phyloP scores from a whole-genome alignment of 331 rosid genomes.

The Prunus yedoensis region DNA sequence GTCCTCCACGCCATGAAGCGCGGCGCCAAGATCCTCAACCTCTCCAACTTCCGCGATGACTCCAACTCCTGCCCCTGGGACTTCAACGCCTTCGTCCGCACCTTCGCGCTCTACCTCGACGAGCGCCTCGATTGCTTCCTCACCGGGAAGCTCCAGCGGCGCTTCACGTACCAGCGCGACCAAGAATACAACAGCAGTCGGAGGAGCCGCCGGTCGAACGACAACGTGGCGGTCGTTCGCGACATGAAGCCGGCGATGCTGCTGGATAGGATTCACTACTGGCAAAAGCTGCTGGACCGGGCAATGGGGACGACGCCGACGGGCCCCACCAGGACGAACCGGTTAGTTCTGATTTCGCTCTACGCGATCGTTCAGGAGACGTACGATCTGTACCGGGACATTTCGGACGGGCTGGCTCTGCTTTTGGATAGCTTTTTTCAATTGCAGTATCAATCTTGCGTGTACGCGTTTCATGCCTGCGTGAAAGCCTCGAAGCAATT shows the following conservation, averaged over 20 bases:
- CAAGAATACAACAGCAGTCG: not conserved
- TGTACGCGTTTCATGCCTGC: conserved; percentile 62
- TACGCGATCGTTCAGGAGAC: conserved; percentile 76
- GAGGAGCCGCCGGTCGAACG: not conserved
- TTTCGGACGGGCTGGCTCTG: conserved; percentile 63
- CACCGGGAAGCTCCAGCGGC: conserved; percentile 73
- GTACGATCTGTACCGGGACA: conserved; percentile 64
- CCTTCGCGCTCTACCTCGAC: conserved; percentile 74
- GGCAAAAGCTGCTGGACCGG: conserved; percentile 78
- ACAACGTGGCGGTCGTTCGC: conserved; percentile 19
- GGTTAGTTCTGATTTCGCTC: conserved; percentile 48
- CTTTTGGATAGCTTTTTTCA: conserved; percentile 74
- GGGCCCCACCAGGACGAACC: conserved; percentile 49
- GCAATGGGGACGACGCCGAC: conserved; percentile 59
- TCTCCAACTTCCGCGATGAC: conserved; percentile 63
- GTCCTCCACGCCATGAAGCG: conserved; percentile 69
- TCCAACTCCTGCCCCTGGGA: conserved; percentile 79
- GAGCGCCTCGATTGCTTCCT: conserved; percentile 78
- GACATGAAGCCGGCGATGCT: conserved; percentile 69
- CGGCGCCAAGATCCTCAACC: conserved; percentile 72
- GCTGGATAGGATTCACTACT: conserved; percentile 51
- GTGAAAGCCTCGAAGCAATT: conserved; percentile 72
- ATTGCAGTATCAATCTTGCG: conserved; percentile 54
- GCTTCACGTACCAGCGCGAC: conserved; percentile 23
- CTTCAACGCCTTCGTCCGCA: conserved; percentile 60